A percentile compares a stretch with the other conserved stretches of the same genome.
Conservation (phyloP, 2,329 filamentous ascomycete species). For the Trichoderma brevicompactum region DNA sequence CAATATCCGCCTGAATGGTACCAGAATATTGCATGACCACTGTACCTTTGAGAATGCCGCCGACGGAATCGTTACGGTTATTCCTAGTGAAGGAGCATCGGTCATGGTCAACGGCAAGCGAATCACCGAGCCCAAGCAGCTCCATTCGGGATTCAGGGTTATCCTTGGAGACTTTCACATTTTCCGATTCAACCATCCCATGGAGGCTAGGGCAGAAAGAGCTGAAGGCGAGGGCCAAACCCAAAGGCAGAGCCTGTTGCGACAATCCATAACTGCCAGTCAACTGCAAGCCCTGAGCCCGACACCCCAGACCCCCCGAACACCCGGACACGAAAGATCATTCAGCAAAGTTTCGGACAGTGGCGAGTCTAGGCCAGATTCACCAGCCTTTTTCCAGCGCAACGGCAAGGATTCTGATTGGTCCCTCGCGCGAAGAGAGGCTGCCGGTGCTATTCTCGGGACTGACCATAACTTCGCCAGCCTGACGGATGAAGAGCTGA, state of each 20-base stretch:
- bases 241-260: constrained; percentile 70
- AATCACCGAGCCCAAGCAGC: constrained; percentile 80
- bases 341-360: constrained; percentile 80
- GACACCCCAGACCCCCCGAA: constrained; percentile 66
- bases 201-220: constrained; percentile 91
- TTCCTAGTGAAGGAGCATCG: constrained; percentile 87
- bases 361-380: constrained; percentile 77
- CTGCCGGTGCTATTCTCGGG: constrained; percentile 87
- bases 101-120: constrained; percentile 98
- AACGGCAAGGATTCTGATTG: constrained; percentile 85
- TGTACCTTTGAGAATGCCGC: constrained; percentile 85
- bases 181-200: constrained; percentile 96
- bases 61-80: constrained; percentile 89
- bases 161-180: constrained; percentile 99
- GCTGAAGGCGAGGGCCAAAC: constrained; percentile 65
- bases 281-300: constrained; percentile 57
- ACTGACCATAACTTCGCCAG: constrained; percentile 89
- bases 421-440: constrained; percentile 90
- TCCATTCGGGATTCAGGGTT: constrained; percentile 91
- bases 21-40: constrained; percentile 88
- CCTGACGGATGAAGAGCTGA: constrained; percentile 90
- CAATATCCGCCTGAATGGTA: constrained; percentile 92
- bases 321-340: constrained; percentile 70
- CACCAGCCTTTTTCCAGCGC: constrained; percentile 69
- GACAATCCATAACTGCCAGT: constrained; percentile 74